Evolutionary conservation across 345 rosid genomes (phyloP), one percentile per base, ranked within the genome.

Genomic region (Toxicodendron radicans): DNA sequence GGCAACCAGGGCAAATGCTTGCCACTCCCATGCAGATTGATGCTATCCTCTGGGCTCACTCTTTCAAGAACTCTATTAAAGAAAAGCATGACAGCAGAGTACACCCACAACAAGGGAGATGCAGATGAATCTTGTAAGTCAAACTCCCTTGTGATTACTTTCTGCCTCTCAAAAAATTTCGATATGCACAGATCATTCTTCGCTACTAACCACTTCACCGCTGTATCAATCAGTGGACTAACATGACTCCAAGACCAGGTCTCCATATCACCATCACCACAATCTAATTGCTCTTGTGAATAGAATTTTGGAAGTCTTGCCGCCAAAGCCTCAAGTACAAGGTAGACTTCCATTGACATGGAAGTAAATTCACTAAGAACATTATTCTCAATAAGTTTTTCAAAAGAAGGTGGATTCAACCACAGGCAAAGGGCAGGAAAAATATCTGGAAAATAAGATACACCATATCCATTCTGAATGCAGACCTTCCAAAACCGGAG

Each of bases 181-280:
- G 91, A 83, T 58, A 76, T 53, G 16, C 54, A 59, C 21, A 74
- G 78, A 78, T 83, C 74, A 64, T 48, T 73, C 76, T 80, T 85
- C 52, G 77, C 77, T 41, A 75, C 73, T 73, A 89, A 75, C 99
- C 99, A 95, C 73, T 85, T 88, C 70, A 91, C 43, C 18, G 92
- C 95, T 62, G 83, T 75, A 83, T 92, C 95, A 81, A 95, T 76
- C 85, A 95, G 77, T 23, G 97, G 97, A 72, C 79, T 79, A 23
- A 87, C 95, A 79, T 84, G 86, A 72, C 83, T 86, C 99, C 99
- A 95, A 73, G 90, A 87, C 97, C 97, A 95, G 60, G 73, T 75
- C 75, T 79, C 92, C 64, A 33, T 65, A 14, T 79, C 69, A 75
- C 74, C 46, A 45, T 66, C 74, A 73, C 69, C 65, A 68, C 12